Percentiles rank a stretch among this genome's conserved stretches.
Conservation (phyloP, 78 protist species). For the Monosiga brevicollis region DNA sequence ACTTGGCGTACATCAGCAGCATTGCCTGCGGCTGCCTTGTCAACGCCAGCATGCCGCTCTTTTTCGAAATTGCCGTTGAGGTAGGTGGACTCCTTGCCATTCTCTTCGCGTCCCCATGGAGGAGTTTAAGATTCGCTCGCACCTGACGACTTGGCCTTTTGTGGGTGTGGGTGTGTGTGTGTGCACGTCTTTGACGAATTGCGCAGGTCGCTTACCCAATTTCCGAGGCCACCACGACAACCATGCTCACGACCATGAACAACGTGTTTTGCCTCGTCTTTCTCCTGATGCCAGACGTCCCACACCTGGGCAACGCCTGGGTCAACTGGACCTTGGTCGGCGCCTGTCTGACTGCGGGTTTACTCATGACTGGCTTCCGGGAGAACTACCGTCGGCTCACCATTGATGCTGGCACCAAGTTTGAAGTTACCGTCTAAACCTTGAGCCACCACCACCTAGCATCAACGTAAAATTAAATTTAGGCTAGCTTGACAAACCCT, state of each 20-base stretch:
- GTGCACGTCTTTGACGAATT: background rate
- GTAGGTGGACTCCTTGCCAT: background rate
- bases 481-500: too few species aligned
- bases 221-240: background rate
- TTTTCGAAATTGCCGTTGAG: background rate
- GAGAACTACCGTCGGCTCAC: background rate
- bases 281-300: background rate
- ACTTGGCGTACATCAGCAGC: background rate
- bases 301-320: background rate
- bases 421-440: too few species aligned
- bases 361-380: background rate
- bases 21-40: background rate
- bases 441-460: too few species aligned
- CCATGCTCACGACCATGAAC: background rate
- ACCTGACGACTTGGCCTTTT: background rate
- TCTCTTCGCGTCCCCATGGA: background rate
- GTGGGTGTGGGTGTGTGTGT: background rate
- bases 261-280: background rate
- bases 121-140: too few species aligned
- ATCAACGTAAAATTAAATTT: too few species aligned
- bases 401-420: background rate
- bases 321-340: background rate
- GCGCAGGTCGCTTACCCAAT: background rate
- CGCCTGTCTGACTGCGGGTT: background rate
- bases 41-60: background rate